Evolutionary conservation across 1,284 basidiomycete species (phyloP).

Genomic region (Jaminaea rosea): DNA sequence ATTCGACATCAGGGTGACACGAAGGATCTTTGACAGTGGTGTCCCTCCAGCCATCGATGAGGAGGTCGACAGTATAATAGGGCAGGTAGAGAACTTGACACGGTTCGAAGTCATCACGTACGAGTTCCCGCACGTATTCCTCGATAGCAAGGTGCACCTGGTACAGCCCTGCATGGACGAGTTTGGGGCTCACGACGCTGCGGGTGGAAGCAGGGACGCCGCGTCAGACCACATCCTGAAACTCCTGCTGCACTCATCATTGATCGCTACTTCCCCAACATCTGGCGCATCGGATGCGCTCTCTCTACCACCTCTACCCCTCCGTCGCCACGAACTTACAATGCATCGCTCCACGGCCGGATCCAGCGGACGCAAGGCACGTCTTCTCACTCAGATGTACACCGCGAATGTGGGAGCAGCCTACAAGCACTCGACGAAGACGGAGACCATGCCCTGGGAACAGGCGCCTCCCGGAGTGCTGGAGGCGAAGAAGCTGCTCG

Average conservation of each 20-base stretch:
- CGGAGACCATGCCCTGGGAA: conserved; percentile 1
- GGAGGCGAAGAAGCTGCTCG: neutral
- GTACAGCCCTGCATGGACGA: neutral
- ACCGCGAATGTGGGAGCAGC: conserved; percentile 27
- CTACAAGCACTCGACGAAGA: conserved; percentile 16
- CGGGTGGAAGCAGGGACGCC: no score
- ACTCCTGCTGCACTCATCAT: no score
- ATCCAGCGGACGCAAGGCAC: neutral
- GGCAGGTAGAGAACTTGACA: no score
- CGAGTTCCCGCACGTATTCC: neutral
- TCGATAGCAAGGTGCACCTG: neutral
- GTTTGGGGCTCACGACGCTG: no score
- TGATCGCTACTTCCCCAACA: no score
- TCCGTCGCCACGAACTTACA: neutral
- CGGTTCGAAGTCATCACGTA: neutral
- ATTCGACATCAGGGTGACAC: neutral
- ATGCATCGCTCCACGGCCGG: neutral
- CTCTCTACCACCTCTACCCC: no score
- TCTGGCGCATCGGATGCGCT: no score
- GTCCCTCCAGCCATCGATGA: no score
- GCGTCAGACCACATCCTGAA: no score
- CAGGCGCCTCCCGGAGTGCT: neutral
- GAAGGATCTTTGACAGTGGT: neutral
- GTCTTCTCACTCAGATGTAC: conserved; percentile 26
- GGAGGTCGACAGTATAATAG: no score